A percentile compares a stretch with the other conserved stretches of the same genome.
Conservation (phyloP, 176 grass and related monocot genomes). For the Carex myosuroides region DNA sequence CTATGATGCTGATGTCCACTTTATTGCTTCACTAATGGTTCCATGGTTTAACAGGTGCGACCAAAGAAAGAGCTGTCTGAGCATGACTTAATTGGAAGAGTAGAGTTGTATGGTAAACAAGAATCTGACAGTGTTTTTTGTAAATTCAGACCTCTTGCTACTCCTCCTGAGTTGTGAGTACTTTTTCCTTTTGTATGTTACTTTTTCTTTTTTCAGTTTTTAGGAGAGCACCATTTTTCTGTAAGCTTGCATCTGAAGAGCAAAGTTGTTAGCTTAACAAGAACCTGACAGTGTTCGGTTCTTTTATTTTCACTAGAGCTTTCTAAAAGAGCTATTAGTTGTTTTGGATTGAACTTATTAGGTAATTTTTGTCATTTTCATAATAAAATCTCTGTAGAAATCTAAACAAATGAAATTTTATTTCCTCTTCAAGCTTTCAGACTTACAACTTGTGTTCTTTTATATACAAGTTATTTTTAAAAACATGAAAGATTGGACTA, state of each 20-base stretch:
- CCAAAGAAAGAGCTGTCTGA: slow-evolving; percentile 51
- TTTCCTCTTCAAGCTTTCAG: not conserved
- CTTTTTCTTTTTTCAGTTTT: not conserved
- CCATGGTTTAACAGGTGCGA: slow-evolving; percentile 37
- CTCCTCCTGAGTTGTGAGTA: slow-evolving; percentile 56
- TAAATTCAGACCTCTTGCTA: slow-evolving; percentile 78
- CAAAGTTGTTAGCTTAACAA: not conserved
- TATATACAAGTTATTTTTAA: not conserved
- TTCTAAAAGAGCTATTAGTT: not conserved
- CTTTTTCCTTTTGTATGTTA: not conserved
- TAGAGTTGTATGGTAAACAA: slow-evolving; percentile 49
- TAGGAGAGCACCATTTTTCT: not conserved
- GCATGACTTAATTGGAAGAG: slow-evolving; percentile 73
- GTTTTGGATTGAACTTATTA: not conserved
- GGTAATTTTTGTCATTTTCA: not conserved
- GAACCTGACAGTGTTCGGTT: not conserved
- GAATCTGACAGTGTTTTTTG: slow-evolving; percentile 62
- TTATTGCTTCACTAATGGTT: not conserved
- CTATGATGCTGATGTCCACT: not conserved
- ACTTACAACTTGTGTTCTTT: not conserved
- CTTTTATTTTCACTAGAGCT: not conserved
- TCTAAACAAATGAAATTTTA: not conserved
- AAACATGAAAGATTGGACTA: not conserved
- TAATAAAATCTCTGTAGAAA: not conserved
- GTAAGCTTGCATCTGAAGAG: not conserved